Conservation (phyloP, 345 rosid genomes). For the Camelina neglecta region DNA sequence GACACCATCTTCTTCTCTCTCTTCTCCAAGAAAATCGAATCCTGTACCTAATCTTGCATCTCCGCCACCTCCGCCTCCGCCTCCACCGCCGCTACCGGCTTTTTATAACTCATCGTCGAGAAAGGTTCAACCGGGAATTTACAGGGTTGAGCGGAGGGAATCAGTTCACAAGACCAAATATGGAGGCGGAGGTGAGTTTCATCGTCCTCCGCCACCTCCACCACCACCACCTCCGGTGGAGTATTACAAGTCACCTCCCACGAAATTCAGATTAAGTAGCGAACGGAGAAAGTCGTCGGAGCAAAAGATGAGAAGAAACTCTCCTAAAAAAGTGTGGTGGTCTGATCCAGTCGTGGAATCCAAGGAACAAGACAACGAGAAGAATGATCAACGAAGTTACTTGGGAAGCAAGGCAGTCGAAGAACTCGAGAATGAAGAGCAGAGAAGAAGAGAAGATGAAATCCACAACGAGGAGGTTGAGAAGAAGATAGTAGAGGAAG, state of each 20-base stretch:
- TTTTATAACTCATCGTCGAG: constrained; percentile 42
- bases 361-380: constrained; percentile 30
- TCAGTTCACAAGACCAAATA: constrained; percentile 31
- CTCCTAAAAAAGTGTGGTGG: constrained; percentile 44
- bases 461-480: constrained; percentile 4
- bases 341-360: constrained; percentile 41
- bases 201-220: constrained; percentile 65
- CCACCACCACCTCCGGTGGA: constrained; percentile 66
- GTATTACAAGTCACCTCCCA: constrained; percentile 45
- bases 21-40: constrained; percentile 55
- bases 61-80: constrained; percentile 54
- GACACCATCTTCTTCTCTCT: constrained; percentile 48
- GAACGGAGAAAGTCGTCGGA: constrained; percentile 40
- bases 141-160: constrained; percentile 35
- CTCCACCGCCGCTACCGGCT: constrained; percentile 59
- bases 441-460: constrained; percentile 21
- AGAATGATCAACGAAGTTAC: constrained; percentile 34
- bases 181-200: constrained; percentile 24
- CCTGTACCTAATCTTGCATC: constrained; percentile 49
- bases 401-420: constrained; percentile 39
- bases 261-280: constrained; percentile 37
- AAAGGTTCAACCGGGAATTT: constrained; percentile 33
- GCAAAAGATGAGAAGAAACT: constrained; percentile 42
- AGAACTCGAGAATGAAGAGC: constrained; percentile 45
- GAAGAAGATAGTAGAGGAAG: constrained; percentile 33